Conservation (phyloP, 345 rosid genomes). For the Euphorbia pulcherrima region DNA sequence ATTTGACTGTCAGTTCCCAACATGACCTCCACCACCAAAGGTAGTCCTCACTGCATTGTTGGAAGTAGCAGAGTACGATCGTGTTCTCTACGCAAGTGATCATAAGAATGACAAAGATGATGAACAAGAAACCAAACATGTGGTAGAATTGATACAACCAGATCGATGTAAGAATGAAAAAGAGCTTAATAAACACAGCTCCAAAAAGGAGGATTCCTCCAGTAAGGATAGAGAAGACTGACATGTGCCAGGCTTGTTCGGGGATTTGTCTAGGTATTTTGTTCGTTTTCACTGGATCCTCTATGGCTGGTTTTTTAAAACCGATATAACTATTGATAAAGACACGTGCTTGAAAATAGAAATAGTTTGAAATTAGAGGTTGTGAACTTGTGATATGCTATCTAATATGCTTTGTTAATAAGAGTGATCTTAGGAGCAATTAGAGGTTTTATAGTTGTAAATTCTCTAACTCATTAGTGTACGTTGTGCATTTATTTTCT, state of each 20-base stretch:
- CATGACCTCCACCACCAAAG: conserved; percentile 99
- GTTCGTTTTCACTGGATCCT: conserved; percentile 83
- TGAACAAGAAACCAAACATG: conserved; percentile 87
- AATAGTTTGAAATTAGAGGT: too few species aligned
- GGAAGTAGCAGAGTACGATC: conserved; percentile 88
- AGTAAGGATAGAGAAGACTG: conserved; percentile 64
- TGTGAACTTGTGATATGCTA: too few species aligned
- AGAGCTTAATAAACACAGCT: conserved; percentile 89
- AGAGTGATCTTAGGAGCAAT: too few species aligned
- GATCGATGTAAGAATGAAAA: conserved; percentile 85
- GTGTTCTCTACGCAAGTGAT: conserved; percentile 90
- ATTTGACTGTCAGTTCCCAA: too few species aligned
- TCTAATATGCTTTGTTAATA: too few species aligned
- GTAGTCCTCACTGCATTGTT: conserved; percentile 90
- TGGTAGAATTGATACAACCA: conserved; percentile 94
- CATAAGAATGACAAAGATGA: conserved; percentile 68
- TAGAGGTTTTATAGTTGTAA: too few species aligned
- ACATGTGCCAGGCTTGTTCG: conserved; percentile 87
- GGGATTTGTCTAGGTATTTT: conserved; percentile 90
- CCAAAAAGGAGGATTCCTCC: conserved; percentile 96
- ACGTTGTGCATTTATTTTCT: too few species aligned
- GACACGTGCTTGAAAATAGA: too few species aligned
- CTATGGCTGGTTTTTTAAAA: conserved; percentile 61
- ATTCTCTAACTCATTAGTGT: too few species aligned
- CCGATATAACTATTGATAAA: conserved; percentile 74